Evolutionary conservation across 352 stramenopile genomes (phyloP), one percentile per base, ranked within the genome.

Genomic region (Phytophthora agathidicida): DNA sequence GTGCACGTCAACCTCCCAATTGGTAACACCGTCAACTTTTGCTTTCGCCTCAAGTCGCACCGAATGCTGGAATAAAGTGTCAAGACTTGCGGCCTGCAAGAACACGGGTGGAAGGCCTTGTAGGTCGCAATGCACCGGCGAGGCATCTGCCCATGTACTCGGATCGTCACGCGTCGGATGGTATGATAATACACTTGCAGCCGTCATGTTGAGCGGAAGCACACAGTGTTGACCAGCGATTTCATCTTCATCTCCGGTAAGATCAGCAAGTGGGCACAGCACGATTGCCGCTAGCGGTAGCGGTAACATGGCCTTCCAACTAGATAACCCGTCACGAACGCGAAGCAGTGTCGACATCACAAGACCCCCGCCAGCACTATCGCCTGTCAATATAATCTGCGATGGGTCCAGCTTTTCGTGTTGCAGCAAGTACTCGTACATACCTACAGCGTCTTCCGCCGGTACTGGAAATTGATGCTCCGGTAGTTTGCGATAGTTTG

Each of bases 401-500:
- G 47, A 74, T 3, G 64, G 60, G 1, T 65, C 1, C 10, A 81
- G 30, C 8, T 63, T 53, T 16, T 75, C 55, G n/a, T 72, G 41
- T 10, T 70, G 24, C n/a, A 83, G 37, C n/a, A 83, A 46, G 43
- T 77, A 77, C 37, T 80, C 60, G 30, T 77, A 83, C 49, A 76
- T 73, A 9, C 26, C 26, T 5, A 76, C 49, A 0, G 61, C 61
- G 32, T 81, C 74, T 33, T 81, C 53, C 0, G 73, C 58, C 2
- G 59, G 71, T 1, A 56, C 60, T 3, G 74, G 71, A 33, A 80
- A 80, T 7, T 51, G 33, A 23, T 71, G 37, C 2, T 73, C 56
- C 0, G 76, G 59, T 13, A 78, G 36, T 28, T 83, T 83, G 10
- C 72, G 72, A 19, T 86, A 80, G 44, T 77, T 73, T 2, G 60